Conservation (phyloP, 2,329 filamentous ascomycete species). For the Botryotinia calthae region DNA sequence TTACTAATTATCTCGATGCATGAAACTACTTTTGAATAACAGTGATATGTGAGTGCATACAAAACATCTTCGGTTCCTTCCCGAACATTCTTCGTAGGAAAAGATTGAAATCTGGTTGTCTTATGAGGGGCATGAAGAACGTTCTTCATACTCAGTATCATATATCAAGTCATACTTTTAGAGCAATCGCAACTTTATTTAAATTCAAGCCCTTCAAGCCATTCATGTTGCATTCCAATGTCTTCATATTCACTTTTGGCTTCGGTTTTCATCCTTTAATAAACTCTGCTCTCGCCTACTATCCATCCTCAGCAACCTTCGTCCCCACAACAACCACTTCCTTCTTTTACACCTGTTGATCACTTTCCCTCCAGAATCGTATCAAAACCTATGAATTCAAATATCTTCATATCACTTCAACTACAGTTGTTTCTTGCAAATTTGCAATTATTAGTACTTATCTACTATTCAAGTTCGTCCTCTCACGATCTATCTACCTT, state of each 20-base stretch:
- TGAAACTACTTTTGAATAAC: background rate
- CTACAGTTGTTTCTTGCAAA: background rate
- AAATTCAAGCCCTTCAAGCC: background rate
- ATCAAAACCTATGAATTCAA: background rate
- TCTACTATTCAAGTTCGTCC: background rate
- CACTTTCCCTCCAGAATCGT: background rate
- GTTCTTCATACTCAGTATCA: background rate
- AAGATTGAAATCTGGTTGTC: background rate
- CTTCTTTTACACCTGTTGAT: background rate
- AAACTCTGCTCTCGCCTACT: background rate
- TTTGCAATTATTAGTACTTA: background rate
- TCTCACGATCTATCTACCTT: background rate
- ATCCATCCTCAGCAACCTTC: background rate
- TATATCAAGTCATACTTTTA: background rate
- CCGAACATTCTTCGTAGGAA: background rate
- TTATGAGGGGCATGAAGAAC: background rate
- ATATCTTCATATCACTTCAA: background rate
- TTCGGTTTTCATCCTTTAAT: background rate
- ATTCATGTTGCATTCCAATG: background rate
- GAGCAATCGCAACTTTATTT: background rate
- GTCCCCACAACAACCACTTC: background rate
- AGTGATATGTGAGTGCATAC: background rate
- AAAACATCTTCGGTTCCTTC: background rate
- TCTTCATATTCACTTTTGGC: conserved; percentile 1
- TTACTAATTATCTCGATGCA: background rate